These are phyloP conservation scores for Talaromyces sp. DNA, from an alignment of 2,329 filamentous ascomycete genomes.

Conservation along the genomic window DNA sequence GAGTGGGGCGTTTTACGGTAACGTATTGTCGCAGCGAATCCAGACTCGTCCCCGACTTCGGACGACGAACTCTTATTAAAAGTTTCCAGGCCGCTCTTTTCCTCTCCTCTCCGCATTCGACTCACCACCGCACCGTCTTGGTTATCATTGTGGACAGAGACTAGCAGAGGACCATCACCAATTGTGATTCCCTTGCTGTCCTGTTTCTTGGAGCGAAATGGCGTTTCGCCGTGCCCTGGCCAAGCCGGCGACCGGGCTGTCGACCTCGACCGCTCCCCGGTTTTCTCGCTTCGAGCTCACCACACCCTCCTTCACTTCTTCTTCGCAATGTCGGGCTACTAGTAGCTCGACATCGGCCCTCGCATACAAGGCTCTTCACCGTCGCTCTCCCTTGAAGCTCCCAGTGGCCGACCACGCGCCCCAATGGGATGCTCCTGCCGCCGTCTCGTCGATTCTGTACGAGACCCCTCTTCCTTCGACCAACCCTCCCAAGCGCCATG, in stretches of 20 bases:
- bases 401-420: conserved; percentile 68
- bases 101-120: background rate
- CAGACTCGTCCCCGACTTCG: background rate
- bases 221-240: conserved; percentile 34
- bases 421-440: conserved; percentile 83
- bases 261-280: conserved; percentile 24
- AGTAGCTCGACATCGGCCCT: conserved; percentile 79
- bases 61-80: background rate
- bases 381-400: conserved; percentile 78
- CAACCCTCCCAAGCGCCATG: conserved; percentile 83
- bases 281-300: conserved; percentile 19
- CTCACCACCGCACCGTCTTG: background rate
- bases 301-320: background rate
- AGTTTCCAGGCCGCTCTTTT: conserved; percentile 5
- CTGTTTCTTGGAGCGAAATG: conserved; percentile 19
- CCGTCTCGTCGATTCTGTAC: conserved; percentile 97
- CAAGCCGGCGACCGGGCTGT: conserved; percentile 23
- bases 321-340: conserved; percentile 22
- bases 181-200: conserved; percentile 5
- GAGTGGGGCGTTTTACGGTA: background rate
- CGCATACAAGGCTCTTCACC: conserved; percentile 94
- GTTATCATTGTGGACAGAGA: conserved; percentile 6
- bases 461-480: conserved; percentile 84
- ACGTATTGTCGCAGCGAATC: background rate
- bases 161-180: background rate